Evolutionary conservation across 331 rosid species (phyloP).

Genomic region (Prunus yedoensis): DNA sequence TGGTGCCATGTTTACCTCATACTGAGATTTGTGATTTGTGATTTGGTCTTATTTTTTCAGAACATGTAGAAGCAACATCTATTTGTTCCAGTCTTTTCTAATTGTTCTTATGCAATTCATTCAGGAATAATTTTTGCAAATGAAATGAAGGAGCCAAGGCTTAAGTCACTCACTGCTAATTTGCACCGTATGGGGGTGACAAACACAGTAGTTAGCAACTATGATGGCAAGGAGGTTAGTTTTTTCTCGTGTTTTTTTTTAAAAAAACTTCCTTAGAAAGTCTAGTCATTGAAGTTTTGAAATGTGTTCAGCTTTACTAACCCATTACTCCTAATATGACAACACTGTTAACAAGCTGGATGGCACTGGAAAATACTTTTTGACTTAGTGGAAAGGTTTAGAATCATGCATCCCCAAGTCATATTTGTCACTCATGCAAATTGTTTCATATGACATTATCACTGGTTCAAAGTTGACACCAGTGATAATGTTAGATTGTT

Average conservation of each 20-base stretch:
- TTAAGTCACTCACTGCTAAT: conserved; percentile 93
- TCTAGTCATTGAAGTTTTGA: background rate
- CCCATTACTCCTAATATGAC: background rate
- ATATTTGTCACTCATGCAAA: background rate
- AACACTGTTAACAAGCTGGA: background rate
- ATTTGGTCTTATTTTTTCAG: background rate
- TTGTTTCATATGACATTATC: background rate
- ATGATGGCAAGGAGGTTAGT: conserved; percentile 90
- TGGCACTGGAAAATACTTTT: background rate
- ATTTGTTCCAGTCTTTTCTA: conserved; percentile 4
- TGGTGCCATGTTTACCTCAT: background rate
- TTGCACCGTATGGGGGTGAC: conserved; percentile 95
- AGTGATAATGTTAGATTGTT: background rate
- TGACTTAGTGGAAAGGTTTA: background rate
- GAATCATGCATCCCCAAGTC: background rate
- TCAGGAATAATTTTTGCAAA: conserved; percentile 87
- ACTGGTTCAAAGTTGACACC: background rate
- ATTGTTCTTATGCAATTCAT: conserved; percentile 1
- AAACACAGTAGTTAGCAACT: conserved; percentile 79
- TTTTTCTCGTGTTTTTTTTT: background rate
- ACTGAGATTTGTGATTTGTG: background rate
- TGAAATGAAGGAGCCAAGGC: conserved; percentile 84
- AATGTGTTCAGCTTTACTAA: background rate
- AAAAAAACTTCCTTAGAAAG: background rate
- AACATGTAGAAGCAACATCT: background rate